Conservation (phyloP, 208 protist genomes). For the Wallacemonas sp. region DNA sequence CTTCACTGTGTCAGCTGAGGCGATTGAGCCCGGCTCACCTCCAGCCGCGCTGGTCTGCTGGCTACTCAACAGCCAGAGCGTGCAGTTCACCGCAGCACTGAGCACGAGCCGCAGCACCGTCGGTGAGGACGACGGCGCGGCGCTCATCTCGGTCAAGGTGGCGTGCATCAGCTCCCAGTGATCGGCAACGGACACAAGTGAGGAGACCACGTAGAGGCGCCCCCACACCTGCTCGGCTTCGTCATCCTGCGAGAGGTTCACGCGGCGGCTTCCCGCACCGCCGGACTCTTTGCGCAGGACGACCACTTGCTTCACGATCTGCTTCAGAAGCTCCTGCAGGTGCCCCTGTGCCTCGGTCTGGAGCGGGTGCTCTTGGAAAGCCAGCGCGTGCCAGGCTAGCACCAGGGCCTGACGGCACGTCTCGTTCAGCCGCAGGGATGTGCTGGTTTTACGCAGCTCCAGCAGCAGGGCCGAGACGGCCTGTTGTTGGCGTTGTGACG, state of each 20-base stretch:
- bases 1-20: background rate
- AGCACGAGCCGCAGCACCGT: constrained; percentile 38
- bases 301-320: constrained; percentile 44
- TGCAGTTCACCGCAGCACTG: constrained; percentile 40
- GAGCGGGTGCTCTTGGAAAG: constrained; percentile 55
- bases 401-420: constrained; percentile 37
- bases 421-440: constrained; percentile 18
- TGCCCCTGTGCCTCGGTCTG: constrained; percentile 64
- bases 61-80: constrained; percentile 53
- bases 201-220: constrained; percentile 58
- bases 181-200: constrained; percentile 40
- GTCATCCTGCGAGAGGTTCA: constrained; percentile 11
- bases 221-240: constrained; percentile 45
- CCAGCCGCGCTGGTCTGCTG: background rate
- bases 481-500: constrained; percentile 34
- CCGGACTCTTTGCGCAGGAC: constrained; percentile 1
- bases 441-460: constrained; percentile 57
- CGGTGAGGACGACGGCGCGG: constrained; percentile 12
- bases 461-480: constrained; percentile 49
- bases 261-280: background rate
- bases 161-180: constrained; percentile 50
- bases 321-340: constrained; percentile 64
- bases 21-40: background rate
- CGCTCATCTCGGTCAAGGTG: constrained; percentile 16
- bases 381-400: constrained; percentile 69